Conservation (phyloP, 495 filamentous ascomycete species). For the Penicillium paradoxum region DNA sequence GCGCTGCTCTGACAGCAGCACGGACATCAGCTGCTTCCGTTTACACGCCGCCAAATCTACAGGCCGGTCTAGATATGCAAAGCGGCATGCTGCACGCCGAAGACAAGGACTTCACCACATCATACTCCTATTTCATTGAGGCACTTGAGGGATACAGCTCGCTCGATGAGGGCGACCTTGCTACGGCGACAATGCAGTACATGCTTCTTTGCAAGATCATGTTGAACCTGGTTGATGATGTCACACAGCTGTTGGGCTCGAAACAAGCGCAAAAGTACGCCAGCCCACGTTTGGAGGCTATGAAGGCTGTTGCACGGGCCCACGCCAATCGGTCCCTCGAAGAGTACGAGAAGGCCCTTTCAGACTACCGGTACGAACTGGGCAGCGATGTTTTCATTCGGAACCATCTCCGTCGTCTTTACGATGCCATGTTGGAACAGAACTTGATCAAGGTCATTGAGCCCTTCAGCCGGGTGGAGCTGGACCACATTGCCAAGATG, state of each 20-base stretch:
- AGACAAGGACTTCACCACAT: constrained; percentile 97
- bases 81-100: constrained; percentile 97
- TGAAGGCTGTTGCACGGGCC: constrained; percentile 95
- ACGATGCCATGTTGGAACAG: constrained; percentile 98
- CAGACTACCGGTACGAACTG: constrained; percentile 83
- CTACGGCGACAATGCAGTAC: constrained; percentile 92
- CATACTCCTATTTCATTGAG: constrained; percentile 98
- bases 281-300: constrained; percentile 88
- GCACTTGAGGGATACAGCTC: constrained; percentile 94
- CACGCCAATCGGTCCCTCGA: constrained; percentile 92
- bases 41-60: constrained; percentile 91
- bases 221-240: constrained; percentile 94
- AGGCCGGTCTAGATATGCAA: constrained; percentile 98
- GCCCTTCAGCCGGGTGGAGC: constrained; percentile 94
- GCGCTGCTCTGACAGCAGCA: constrained; percentile 89
- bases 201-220: constrained; percentile 99
- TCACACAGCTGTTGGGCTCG: constrained; percentile 82
- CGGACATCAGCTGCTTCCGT: constrained; percentile 93
- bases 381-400: constrained; percentile 92
- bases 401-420: constrained; percentile 86
- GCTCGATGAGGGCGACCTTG: constrained; percentile 79
- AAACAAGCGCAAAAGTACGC: constrained; percentile 97
- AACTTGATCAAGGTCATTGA: constrained; percentile 99
- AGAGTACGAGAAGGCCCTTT: constrained; percentile 91
- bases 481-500: constrained; percentile 94